A percentile compares a stretch with the other conserved stretches of the same genome.
Evolutionary conservation across 352 stramenopile species (phyloP).

Genomic region (Pythium vanterpoolii): DNA sequence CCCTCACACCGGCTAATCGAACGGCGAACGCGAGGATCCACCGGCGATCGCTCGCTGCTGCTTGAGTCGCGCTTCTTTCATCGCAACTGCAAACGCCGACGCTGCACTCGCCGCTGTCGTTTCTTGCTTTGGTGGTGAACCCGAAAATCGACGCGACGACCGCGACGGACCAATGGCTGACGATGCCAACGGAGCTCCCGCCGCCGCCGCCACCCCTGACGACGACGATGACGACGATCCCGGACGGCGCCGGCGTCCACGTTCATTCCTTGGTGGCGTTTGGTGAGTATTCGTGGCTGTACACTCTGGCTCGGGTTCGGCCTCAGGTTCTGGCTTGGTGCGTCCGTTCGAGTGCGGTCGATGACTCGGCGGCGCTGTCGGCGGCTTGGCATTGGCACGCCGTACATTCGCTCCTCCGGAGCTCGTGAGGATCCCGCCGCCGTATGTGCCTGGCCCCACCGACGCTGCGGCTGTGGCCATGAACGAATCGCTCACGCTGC

Average conservation of each 20-base stretch:
- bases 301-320: conserved; percentile 19
- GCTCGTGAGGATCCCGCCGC: neutral
- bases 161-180: too few relatives aligned
- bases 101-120: conserved; percentile 43
- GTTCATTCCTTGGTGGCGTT: neutral
- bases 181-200: conserved; percentile 57
- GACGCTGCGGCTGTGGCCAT: neutral
- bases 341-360: neutral
- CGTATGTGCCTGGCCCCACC: neutral
- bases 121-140: conserved; percentile 10
- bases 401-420: neutral
- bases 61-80: conserved; percentile 76
- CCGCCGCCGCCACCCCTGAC: conserved; percentile 29
- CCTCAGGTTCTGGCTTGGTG: conserved; percentile 12
- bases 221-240: neutral
- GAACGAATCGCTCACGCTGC: conserved; percentile 21
- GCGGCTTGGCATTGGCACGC: neutral
- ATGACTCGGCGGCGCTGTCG: neutral
- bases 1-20: neutral
- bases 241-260: neutral
- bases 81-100: conserved; percentile 69
- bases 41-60: conserved; percentile 38
- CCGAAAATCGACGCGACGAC: neutral
- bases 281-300: neutral
- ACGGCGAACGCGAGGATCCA: neutral